phyloP scores from a whole-genome alignment of 2,329 filamentous ascomycete species.

The Ascocoryne sarcoides region DNA sequence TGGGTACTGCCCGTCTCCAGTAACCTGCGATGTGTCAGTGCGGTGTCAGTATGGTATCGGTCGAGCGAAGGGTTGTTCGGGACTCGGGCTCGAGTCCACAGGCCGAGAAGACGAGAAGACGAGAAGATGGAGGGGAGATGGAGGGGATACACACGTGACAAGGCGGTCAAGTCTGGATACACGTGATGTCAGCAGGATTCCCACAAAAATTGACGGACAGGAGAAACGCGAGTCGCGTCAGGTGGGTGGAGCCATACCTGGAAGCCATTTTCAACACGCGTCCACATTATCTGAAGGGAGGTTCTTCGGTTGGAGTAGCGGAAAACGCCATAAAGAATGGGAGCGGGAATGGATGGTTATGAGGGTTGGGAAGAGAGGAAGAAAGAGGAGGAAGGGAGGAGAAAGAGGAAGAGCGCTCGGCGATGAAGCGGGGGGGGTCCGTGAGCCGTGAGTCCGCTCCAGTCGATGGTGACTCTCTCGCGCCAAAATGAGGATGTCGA shows the following conservation, averaged over 20 bases:
- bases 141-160: conserved; percentile 65
- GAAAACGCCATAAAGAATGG: conserved; percentile 10
- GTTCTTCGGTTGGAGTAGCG: conserved; percentile 3
- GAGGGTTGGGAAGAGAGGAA: not conserved
- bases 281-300: conserved; percentile 20
- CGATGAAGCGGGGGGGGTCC: conserved; percentile 4
- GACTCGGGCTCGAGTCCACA: too few relatives aligned
- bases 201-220: not conserved
- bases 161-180: conserved; percentile 65
- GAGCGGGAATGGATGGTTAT: not conserved
- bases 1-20: conserved; percentile 96
- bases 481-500: not conserved
- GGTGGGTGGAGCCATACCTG: too few relatives aligned
- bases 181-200: conserved; percentile 18
- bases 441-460: too few relatives aligned
- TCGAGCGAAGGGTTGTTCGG: too few relatives aligned
- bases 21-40: conserved; percentile 57
- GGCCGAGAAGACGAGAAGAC: too few relatives aligned
- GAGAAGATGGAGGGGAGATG: not conserved
- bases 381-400: not conserved
- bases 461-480: not conserved
- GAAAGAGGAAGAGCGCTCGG: not conserved
- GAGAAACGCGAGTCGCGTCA: too few relatives aligned
- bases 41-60: conserved; percentile 5
- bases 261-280: conserved; percentile 27